phyloP scores from a whole-genome alignment of 495 filamentous ascomycete genomes.

The Aspergillus bridgeri region DNA sequence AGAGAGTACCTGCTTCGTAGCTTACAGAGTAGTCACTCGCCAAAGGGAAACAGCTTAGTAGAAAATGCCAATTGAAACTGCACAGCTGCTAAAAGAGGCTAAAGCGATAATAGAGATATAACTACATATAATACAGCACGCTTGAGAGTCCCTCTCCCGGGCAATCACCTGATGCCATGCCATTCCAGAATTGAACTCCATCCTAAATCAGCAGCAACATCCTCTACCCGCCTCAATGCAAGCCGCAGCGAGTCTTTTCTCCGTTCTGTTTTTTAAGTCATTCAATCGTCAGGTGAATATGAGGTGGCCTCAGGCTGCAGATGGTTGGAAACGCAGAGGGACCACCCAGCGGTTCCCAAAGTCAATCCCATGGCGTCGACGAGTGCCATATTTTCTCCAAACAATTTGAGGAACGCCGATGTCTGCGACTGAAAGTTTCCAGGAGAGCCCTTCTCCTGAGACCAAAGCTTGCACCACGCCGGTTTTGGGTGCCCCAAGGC shows the following conservation, averaged over 20 bases:
- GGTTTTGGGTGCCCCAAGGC: constrained; percentile 77
- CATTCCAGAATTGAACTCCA: neutral
- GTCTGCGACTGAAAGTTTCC: constrained; percentile 79
- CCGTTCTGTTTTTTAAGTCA: neutral
- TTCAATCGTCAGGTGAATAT: neutral
- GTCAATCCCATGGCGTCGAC: constrained; percentile 72
- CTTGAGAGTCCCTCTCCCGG: neutral
- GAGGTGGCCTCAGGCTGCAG: constrained; percentile 14
- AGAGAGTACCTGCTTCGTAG: too few species aligned
- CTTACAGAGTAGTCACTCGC: too few species aligned
- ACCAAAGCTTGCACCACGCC: constrained; percentile 72
- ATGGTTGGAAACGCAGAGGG: constrained; percentile 35
- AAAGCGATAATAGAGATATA: neutral
- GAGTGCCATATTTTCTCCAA: constrained; percentile 83
- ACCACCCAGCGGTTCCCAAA: constrained; percentile 86
- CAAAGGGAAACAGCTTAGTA: too few species aligned
- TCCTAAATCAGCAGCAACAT: neutral
- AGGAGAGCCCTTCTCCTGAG: constrained; percentile 52
- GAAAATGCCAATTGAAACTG: neutral
- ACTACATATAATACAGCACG: neutral
- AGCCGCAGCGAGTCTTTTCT: neutral
- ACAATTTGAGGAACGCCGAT: constrained; percentile 76
- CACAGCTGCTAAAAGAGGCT: neutral
- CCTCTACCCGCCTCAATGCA: neutral
- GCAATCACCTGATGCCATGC: neutral